Percentiles rank a stretch among this genome's conserved stretches.
Conservation (phyloP, 495 filamentous ascomycete species). For the Niebla homalea region DNA sequence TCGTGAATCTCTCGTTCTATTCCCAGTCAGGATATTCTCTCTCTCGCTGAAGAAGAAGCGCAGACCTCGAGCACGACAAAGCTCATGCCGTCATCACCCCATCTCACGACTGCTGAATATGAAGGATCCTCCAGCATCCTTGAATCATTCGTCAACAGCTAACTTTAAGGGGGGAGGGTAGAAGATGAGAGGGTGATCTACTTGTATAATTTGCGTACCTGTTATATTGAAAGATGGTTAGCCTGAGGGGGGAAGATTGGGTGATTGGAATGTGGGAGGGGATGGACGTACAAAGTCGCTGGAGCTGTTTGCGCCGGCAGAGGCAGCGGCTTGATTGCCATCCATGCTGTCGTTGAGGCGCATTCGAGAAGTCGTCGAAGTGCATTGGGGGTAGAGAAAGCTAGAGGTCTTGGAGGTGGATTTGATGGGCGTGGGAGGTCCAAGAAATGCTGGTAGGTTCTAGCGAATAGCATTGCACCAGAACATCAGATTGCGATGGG, state of each 20-base stretch:
- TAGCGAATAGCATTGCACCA: too few relatives aligned
- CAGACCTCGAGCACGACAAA: slow-evolving; percentile 94
- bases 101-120: slow-evolving; percentile 84
- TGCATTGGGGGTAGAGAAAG: slow-evolving; percentile 7
- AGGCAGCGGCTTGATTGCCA: slow-evolving; percentile 30
- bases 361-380: slow-evolving; percentile 8
- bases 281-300: slow-evolving; percentile 60
- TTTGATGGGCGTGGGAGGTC: not conserved
- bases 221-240: slow-evolving; percentile 22
- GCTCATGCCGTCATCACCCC: slow-evolving; percentile 87
- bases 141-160: slow-evolving; percentile 18
- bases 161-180: slow-evolving; percentile 1
- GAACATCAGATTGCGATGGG: too few relatives aligned
- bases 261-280: not conserved
- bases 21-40: not conserved
- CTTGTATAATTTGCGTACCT: slow-evolving; percentile 99
- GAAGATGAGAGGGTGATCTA: slow-evolving; percentile 30
- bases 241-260: slow-evolving; percentile 10
- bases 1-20: slow-evolving; percentile 97
- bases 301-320: slow-evolving; percentile 51
- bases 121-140: slow-evolving; percentile 97
- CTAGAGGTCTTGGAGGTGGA: not conserved
- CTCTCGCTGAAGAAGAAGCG: not conserved
- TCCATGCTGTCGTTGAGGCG: slow-evolving; percentile 29
- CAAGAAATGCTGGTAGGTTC: not conserved